phyloP scores from a whole-genome alignment of 2,329 filamentous ascomycete species.

The Verticillium dahliae region DNA sequence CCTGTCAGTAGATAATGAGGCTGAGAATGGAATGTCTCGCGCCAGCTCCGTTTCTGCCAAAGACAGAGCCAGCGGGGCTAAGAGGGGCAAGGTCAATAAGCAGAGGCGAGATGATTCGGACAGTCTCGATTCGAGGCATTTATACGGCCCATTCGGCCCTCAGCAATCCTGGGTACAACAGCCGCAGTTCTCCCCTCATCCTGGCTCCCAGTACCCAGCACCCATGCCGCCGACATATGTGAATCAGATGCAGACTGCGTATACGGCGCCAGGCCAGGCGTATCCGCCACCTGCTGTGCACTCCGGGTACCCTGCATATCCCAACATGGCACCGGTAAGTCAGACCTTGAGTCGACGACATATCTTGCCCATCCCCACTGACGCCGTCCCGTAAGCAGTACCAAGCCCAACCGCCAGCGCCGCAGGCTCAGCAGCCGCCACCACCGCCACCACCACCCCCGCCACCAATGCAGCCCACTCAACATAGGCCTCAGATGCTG shows the following conservation, averaged over 20 bases:
- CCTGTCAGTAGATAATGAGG: conserved; percentile 50
- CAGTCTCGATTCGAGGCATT: conserved; percentile 58
- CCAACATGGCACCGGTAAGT: conserved; percentile 38
- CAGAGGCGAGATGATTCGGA: conserved; percentile 59
- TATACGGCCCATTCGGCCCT: conserved; percentile 60
- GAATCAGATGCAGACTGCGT: conserved; percentile 38
- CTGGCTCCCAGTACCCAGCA: conserved; percentile 30
- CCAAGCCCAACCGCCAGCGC: conserved; percentile 14
- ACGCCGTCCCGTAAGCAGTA: background rate
- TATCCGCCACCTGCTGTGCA: conserved; percentile 35
- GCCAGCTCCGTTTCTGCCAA: conserved; percentile 82
- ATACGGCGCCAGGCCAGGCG: conserved; percentile 33
- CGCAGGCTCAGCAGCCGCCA: conserved; percentile 3
- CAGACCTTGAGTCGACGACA: conserved; percentile 4
- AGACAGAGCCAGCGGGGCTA: conserved; percentile 65
- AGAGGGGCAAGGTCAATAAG: conserved; percentile 60
- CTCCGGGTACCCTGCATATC: conserved; percentile 38
- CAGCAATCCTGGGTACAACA: conserved; percentile 51
- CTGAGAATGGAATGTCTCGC: conserved; percentile 71
- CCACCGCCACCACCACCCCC: too few species aligned
- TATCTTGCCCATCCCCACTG: background rate
- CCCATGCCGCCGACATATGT: conserved; percentile 37
- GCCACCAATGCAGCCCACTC: conserved; percentile 15
- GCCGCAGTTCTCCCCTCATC: conserved; percentile 45
- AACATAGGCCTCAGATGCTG: conserved; percentile 15